Evolutionary conservation across 2,329 filamentous ascomycete genomes (phyloP), one percentile per base, ranked within the genome.

Genomic region (Sporothrix brunneoviolacea): DNA sequence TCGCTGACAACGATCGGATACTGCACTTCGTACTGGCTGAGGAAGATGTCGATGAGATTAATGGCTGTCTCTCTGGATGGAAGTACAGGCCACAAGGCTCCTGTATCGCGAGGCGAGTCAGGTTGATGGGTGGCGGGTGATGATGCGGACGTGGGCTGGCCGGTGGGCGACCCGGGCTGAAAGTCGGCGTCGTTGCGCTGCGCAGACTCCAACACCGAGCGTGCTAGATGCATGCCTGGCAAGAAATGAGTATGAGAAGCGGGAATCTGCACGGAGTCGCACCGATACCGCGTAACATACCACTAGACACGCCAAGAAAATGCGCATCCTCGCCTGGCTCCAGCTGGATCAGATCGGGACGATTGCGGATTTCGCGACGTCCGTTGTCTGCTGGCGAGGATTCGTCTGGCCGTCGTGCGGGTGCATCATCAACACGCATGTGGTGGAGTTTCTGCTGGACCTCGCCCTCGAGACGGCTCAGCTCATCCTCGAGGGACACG

Each of bases 11-110:
- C 44, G 15, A 59, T 60, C 4, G 58, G 58, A 35, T 58, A 60
- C 42, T 56, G 55, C 1, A 60, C 54, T 39, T 60, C 54, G 42
- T 59, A 59, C 37, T 59, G 56, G 22, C 52, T 41, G 33, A 59
- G 55, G 37, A 60, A 60, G 7, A 59, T 50, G 8, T 59, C 57
- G 8, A 58, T 38, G 2, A 60, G 50, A 15, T 52, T 54, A 27
- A 53, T 39, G 12, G 55, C 56, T 8, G 55, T 55, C 19, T 60
- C 57, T 9, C 52, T 50, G 0, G 54, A 54, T 1, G 56, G 57
- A 3, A 60, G 32, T 4, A 30, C 27, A 10, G 30, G 39, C 4
- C 33, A 28, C 24, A 10, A 10, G 24, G 10, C 24, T 10, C 24
- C 24, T 5, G 6, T 28, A 28, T 5, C 24, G 24, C 6, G 24